phyloP scores from a whole-genome alignment of 495 filamentous ascomycete species.

The Lasiosphaeris hirsuta region DNA sequence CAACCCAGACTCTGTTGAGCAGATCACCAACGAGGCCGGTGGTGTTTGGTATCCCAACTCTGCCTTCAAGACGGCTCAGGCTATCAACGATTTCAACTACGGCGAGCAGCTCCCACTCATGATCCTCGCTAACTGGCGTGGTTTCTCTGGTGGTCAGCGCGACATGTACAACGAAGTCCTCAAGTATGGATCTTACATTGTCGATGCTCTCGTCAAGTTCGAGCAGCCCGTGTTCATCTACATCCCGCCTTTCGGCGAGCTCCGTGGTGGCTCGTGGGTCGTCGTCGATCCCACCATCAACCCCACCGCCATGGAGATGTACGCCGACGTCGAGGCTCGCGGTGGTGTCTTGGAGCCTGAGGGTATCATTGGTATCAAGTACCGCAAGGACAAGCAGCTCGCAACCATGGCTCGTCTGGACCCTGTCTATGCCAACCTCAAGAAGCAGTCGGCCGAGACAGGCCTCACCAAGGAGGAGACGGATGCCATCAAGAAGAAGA shows the following conservation, averaged over 20 bases:
- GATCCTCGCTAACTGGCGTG: conserved; percentile 99
- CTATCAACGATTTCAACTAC: conserved; percentile 97
- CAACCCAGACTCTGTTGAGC: conserved; percentile 96
- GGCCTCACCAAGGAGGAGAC: conserved; percentile 68
- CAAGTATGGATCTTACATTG: conserved; percentile 98
- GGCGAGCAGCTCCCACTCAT: conserved; percentile 97
- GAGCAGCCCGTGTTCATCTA: conserved; percentile 99
- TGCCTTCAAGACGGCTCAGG: conserved; percentile 98
- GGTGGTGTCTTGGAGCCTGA: conserved; percentile 97
- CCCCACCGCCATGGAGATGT: conserved; percentile 97
- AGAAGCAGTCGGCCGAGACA: conserved; percentile 67
- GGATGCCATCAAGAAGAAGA: conserved; percentile 75
- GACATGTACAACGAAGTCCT: conserved; percentile 99
- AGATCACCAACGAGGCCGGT: conserved; percentile 88
- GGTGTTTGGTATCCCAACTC: conserved; percentile 99
- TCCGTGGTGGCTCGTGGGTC: conserved; percentile 99
- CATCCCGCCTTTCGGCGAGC: conserved; percentile 93
- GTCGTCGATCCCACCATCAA: conserved; percentile 99
- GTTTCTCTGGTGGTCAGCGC: conserved; percentile 97
- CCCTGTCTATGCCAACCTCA: conserved; percentile 73
- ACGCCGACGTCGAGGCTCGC: conserved; percentile 92
- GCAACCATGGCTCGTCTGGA: conserved; percentile 97
- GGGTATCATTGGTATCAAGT: conserved; percentile 98
- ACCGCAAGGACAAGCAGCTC: conserved; percentile 93
- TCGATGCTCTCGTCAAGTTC: conserved; percentile 95